Conservation (phyloP, 2,329 filamentous ascomycete genomes). For the Fusarium tjaetaba region DNA sequence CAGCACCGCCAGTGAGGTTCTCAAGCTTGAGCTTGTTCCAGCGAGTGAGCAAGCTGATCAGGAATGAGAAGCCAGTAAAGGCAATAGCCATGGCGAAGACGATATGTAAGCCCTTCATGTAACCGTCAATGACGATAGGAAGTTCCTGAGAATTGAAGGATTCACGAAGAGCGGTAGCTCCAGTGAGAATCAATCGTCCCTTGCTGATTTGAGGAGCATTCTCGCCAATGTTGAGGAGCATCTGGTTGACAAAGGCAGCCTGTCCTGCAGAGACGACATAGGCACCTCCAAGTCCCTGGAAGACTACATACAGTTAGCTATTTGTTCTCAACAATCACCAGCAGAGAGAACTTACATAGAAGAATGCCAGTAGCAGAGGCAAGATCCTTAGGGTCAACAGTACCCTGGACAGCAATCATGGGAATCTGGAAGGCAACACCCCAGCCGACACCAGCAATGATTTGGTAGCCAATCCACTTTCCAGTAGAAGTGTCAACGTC, state of each 20-base stretch:
- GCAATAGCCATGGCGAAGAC: constrained; percentile 67
- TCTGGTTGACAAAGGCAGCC: constrained; percentile 58
- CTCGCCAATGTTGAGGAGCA: constrained; percentile 49
- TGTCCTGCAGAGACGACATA: constrained; percentile 61
- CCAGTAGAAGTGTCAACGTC: constrained; percentile 51
- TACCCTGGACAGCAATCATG: constrained; percentile 60
- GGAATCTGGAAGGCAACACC: constrained; percentile 60
- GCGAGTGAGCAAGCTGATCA: constrained; percentile 48
- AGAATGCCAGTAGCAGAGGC: constrained; percentile 59
- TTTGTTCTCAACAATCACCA: not conserved
- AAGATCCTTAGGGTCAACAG: constrained; percentile 54
- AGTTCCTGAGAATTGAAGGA: constrained; percentile 61
- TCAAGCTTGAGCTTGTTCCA: constrained; percentile 53
- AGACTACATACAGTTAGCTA: constrained; percentile 47
- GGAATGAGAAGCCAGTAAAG: constrained; percentile 54
- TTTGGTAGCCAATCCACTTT: constrained; percentile 64
- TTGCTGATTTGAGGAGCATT: constrained; percentile 52
- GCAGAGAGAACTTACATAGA: constrained; percentile 49
- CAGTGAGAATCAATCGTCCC: constrained; percentile 52
- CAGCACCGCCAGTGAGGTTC: constrained; percentile 44
- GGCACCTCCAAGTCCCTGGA: constrained; percentile 62
- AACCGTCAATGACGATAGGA: constrained; percentile 65
- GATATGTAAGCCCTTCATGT: constrained; percentile 72
- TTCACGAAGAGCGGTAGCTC: constrained; percentile 65
- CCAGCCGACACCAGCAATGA: constrained; percentile 59